A percentile compares a stretch with the other conserved stretches of the same genome.
These are phyloP conservation scores for Eimeria brunetti DNA, from an alignment of 169 alveolate species.

Conservation along the genomic window DNA sequence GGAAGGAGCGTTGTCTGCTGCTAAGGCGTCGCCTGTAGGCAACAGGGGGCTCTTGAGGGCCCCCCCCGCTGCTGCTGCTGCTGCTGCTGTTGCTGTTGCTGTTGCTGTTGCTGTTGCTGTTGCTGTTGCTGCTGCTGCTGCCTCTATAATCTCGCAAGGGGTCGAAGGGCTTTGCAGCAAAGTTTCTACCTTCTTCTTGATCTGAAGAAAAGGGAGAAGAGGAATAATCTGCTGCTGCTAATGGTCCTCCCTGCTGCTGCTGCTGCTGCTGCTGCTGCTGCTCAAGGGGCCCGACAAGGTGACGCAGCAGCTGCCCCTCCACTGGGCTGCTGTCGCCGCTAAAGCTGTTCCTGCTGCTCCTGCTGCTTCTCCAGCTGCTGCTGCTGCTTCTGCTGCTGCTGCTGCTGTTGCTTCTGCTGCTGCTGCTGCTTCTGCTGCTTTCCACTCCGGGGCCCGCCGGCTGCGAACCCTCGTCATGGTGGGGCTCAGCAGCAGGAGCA, in stretches of 20 bases:
- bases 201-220: background rate
- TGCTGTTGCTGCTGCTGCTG: background rate
- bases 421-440: too few species aligned
- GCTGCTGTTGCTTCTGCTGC: too few species aligned
- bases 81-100: background rate
- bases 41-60: too few species aligned
- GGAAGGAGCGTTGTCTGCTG: too few species aligned
- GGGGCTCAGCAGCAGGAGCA: too few species aligned
- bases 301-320: background rate
- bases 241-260: background rate
- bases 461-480: too few species aligned
- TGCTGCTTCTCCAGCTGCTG: too few species aligned
- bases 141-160: background rate
- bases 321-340: background rate
- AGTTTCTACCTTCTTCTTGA: background rate
- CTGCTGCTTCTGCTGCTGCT: too few species aligned
- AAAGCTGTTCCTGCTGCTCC: background rate
- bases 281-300: too few species aligned
- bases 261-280: too few species aligned
- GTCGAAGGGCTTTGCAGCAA: background rate
- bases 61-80: background rate
- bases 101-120: background rate
- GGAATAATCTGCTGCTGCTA: background rate
- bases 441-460: too few species aligned
- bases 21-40: too few species aligned